These are phyloP conservation scores for Euphorbia corollata DNA, from an alignment of 441 rosid species.

Conservation along the genomic window DNA sequence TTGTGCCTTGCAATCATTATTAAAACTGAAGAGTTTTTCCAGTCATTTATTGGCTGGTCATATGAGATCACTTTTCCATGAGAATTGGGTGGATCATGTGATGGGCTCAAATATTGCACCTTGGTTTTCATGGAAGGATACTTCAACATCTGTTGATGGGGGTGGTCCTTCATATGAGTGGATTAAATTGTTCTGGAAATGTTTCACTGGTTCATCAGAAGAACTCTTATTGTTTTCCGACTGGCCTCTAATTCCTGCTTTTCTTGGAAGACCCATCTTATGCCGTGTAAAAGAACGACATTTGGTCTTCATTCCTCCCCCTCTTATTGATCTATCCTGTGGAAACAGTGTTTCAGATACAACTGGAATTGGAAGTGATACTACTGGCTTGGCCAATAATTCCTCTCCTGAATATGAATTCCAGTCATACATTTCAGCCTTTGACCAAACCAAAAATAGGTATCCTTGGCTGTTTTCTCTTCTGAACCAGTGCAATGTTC, in stretches of 20 bases:
- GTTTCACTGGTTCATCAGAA: constrained; percentile 60
- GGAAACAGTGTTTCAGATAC: constrained; percentile 29
- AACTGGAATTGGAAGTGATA: constrained; percentile 30
- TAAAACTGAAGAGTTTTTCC: constrained; percentile 72
- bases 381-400: constrained; percentile 30
- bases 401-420: constrained; percentile 36
- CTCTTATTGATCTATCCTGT: constrained; percentile 31
- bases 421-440: constrained; percentile 49
- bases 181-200: constrained; percentile 89
- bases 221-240: constrained; percentile 71
- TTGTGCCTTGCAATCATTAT: constrained; percentile 43
- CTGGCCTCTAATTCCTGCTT: constrained; percentile 97
- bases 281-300: constrained; percentile 82
- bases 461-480: constrained; percentile 82
- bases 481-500: constrained; percentile 83
- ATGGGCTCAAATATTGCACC: constrained; percentile 61
- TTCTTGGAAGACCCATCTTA: constrained; percentile 84
- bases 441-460: constrained; percentile 40
- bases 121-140: constrained; percentile 92
- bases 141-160: constrained; percentile 56
- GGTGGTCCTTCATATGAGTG: constrained; percentile 92
- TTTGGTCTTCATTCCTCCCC: constrained; percentile 79
- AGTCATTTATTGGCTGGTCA: constrained; percentile 65
- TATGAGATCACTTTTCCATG: constrained; percentile 76
- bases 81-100: constrained; percentile 76